Evolutionary conservation across 257 asterid genomes (phyloP).

Genomic region (Lavandula angustifolia): DNA sequence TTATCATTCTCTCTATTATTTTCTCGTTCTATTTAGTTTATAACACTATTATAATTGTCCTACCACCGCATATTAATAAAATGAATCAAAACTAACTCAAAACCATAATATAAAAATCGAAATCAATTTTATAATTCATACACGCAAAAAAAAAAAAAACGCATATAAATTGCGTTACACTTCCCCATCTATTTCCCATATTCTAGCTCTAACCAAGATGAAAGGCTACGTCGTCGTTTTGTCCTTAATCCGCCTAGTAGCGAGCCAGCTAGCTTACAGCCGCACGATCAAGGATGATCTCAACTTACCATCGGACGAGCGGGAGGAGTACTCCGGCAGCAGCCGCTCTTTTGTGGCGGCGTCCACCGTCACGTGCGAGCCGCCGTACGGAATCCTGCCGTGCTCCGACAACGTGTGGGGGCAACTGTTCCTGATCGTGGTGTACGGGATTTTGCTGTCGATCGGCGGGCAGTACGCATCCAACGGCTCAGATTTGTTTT

Average conservation of each 20-base stretch:
- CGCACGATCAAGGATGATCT: constrained; percentile 32
- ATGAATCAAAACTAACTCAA: too few species aligned
- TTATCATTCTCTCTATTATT: too few species aligned
- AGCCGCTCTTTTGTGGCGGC: neutral
- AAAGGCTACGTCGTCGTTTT: constrained; percentile 17
- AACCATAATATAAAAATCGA: too few species aligned
- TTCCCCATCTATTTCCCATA: neutral
- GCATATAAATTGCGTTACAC: too few species aligned
- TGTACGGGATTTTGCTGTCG: constrained; percentile 51
- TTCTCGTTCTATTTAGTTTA: too few species aligned
- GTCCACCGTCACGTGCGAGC: constrained; percentile 42
- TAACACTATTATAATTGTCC: too few species aligned
- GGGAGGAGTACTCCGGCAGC: constrained; percentile 13
- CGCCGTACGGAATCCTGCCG: constrained; percentile 55
- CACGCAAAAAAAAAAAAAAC: too few species aligned
- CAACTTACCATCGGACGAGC: constrained; percentile 17
- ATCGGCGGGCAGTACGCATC: constrained; percentile 45
- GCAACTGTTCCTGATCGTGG: constrained; percentile 45
- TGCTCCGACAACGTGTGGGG: constrained; percentile 53
- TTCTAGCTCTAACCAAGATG: constrained; percentile 20
- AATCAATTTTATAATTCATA: too few species aligned
- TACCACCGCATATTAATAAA: too few species aligned
- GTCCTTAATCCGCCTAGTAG: constrained; percentile 26
- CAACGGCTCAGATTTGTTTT: constrained; percentile 45
- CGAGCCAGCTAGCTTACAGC: constrained; percentile 32